Percentiles rank a stretch among this genome's conserved stretches.
Conservation (phyloP, 2,329 filamentous ascomycete species). For the Stenocarpella maydis region DNA sequence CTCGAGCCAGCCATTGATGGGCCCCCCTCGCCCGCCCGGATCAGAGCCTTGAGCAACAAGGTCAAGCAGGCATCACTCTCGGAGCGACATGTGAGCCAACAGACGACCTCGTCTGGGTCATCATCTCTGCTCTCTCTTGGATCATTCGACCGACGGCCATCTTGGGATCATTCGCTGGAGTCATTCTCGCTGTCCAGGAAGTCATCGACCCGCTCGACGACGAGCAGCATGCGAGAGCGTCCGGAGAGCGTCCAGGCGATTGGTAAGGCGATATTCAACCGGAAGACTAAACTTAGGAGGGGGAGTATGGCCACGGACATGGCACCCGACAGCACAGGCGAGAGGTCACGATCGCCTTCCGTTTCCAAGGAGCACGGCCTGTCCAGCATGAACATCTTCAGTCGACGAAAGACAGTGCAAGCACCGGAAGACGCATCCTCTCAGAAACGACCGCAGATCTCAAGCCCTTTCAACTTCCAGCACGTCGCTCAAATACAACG, state of each 20-base stretch:
- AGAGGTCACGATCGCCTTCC: constrained; percentile 40
- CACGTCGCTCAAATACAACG: constrained; percentile 67
- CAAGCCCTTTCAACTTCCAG: constrained; percentile 72
- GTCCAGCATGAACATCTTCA: constrained; percentile 49
- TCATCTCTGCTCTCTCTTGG: constrained; percentile 60
- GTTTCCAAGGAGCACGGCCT: constrained; percentile 31
- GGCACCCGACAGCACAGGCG: constrained; percentile 37
- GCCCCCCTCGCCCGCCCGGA: constrained; percentile 66
- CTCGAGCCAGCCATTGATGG: constrained; percentile 67
- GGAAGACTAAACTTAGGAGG: constrained; percentile 59
- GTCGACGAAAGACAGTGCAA: constrained; percentile 54
- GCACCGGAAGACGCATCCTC: constrained; percentile 42
- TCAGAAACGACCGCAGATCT: constrained; percentile 61
- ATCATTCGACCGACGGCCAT: constrained; percentile 50
- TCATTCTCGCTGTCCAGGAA: constrained; percentile 60
- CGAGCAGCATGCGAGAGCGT: constrained; percentile 62
- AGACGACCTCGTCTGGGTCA: constrained; percentile 62
- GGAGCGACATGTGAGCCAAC: constrained; percentile 56
- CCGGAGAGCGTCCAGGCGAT: constrained; percentile 68
- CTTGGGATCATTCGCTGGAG: constrained; percentile 61
- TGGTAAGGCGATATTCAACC: constrained; percentile 66
- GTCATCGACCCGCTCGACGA: constrained; percentile 64
- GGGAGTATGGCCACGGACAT: constrained; percentile 60
- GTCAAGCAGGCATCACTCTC: constrained; percentile 62
- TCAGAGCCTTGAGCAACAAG: constrained; percentile 66